Base-by-base conservation (phyloP, 352 stramenopile genomes). In the Globisporangium cylindrosporum region DNA sequence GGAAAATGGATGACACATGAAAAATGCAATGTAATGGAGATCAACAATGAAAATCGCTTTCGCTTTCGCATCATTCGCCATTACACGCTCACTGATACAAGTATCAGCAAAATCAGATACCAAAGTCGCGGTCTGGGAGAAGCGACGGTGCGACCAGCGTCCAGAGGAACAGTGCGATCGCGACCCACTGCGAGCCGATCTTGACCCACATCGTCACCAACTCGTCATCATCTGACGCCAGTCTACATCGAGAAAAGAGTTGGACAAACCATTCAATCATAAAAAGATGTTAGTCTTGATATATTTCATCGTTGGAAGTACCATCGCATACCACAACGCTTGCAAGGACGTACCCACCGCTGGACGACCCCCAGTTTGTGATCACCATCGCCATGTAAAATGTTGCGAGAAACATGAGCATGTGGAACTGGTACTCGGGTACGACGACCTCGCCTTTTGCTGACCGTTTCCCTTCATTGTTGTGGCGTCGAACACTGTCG, bases 131-230 rank as follows among this genome's bases (percentile, higher is more conserved):
- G 69, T 97, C 84, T 1, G 95, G 94, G 69, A 98, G 97, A 2
- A 98, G 43, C 10, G 72, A 78, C 22, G 97, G 96, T 14, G 95
- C 97, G 18, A 98, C 62, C 20, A 99, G 79, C 4, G 95, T 98
- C 97, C 97, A 99, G 7, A 96, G 67, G 72, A 98, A 99, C 4
- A 99, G 72, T 9, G 82, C 72, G 8, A 96, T 82, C 9, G 86
- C 89, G 12, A 92, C 75, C 95, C 95, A 99, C 71, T 99, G 93
- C 22, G 90, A 96, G 18, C 80, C 78, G 70, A 97, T 93, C 29
- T 98, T 93, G 61, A 99, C 96, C 93, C 93, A 99, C 95, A 99
- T 98, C 4, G 83, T 93, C 27, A 91, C 79, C 5, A 86, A 71
- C 46, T 90, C 73, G 58, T 92, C 83, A n/a, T 72, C 64, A 12